Base-by-base conservation (phyloP, 805 yeast genomes). In the Blastobotrys americana region DNA sequence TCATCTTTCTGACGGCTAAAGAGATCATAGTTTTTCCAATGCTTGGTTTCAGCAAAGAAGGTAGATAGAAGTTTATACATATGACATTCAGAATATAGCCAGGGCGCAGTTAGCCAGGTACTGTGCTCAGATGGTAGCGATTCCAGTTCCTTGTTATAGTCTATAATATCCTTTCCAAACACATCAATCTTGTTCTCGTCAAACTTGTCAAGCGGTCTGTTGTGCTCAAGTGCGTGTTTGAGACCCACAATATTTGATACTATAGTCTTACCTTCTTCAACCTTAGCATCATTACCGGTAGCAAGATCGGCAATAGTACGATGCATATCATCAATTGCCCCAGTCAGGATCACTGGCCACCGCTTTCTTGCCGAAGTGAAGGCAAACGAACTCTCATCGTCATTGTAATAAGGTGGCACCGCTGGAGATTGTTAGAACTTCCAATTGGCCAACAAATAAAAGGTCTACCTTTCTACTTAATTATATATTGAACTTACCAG, bases 51-150 rank as follows among this genome's bases (percentile, higher is more conserved):
- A 50, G 51, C 63, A 35, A 69, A 51, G 31, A 47, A 51, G 23
- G 52, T 47, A 46, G 58, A 61, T 21, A 65, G 45, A 37, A 48
- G 62, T 47, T 95, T 78, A 66, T 93, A 93, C 47, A 93, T 60
- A 58, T 82, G 81, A 62, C 96, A 82, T 63, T 94, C 99, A 35
- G 83, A 69, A 57, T 73, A 82, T 43, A 93, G 68, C 99, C 99
- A 93, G 16, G 95, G 96, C 1, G 90, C 94, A 5, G 81, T 71
- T 38, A 70, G 66, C 97, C 97, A 93, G 13, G 84, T 76, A 42
- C 72, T 56, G 8, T 61, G 56, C 2, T 47, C 40, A 10, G 44
- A 37, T 5, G 43, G 53, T 6, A 67, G 54, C 20, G 58, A 51
- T 19, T 55, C 58, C 54, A 80, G 65, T 28, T 74, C 72, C 3